Base-by-base conservation (phyloP, 2,329 filamentous ascomycete species). In the Colletotrichum higginsianum region DNA sequence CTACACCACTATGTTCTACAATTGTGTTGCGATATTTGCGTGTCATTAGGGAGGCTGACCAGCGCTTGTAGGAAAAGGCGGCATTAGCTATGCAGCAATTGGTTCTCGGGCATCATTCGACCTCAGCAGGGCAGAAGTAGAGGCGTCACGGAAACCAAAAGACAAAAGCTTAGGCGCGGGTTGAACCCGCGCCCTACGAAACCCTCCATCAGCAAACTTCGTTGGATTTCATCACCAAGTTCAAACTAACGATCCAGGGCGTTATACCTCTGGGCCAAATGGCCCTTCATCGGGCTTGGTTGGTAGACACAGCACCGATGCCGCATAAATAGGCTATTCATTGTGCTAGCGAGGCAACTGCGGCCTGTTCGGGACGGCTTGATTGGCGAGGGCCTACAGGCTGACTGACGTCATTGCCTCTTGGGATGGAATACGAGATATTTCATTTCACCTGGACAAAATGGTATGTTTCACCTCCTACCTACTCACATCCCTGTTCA, bases 181-280 rank as follows among this genome's bases (percentile, higher is more conserved):
- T 57, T 3, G n/a, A 57, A 42, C 38, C 55, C 38, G 55, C 38
- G 23, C 55, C 35, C n/a, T 57, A 42, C 55, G n/a, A 57, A 57
- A 57, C 13, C 55, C 55, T 42, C 55, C 55, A 42, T 42, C 55
- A 57, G 55, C 55, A 42, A 57, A 42, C 55, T 57, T 57, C 55
- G 23, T 57, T 57, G 38, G 55, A 26, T 42, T 42, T 42, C 55
- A 57, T 57, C 9, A 57, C 38, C 55, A 57, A 57, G 38, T 42
- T 57, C 55, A 23, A n/a, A 57, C 55, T 57, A 26, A 57, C 38
- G 55, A 42, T 42, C 55, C n/a, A 42, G 35, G n/a, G 21, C 38
- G 40, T 58, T 58, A 56, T 56, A 56, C 53, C 53, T 56, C 53
- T 40, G 7, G 38, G 38, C 55, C 55, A 42, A 57, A 12, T 7